phyloP scores from a whole-genome alignment of 2,329 filamentous ascomycete species.

The Coniochaeta hoffmannii region DNA sequence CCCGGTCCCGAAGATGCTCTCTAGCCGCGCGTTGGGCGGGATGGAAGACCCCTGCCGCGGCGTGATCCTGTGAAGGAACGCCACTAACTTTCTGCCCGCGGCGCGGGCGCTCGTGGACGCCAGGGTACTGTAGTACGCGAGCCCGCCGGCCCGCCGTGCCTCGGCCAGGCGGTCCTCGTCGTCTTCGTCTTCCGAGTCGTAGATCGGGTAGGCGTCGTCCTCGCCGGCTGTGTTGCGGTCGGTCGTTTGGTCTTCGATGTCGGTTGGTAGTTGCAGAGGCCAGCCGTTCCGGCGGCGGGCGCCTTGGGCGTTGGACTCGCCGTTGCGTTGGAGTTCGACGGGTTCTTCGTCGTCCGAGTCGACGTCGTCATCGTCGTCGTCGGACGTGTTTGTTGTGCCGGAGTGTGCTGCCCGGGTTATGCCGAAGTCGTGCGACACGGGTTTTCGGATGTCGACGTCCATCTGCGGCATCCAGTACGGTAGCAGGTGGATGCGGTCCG shows the following conservation, averaged over 20 bases:
- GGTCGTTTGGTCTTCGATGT: conserved; percentile 78
- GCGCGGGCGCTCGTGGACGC: conserved; percentile 35
- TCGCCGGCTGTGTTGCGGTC: conserved; percentile 49
- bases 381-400: conserved; percentile 69
- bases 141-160: conserved; percentile 68
- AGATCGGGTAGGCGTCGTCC: conserved; percentile 76
- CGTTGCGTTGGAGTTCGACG: conserved; percentile 15
- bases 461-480: conserved; percentile 99
- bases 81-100: conserved; percentile 33
- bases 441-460: conserved; percentile 95
- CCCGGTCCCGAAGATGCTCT: conserved; percentile 45
- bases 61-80: conserved; percentile 40
- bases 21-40: conserved; percentile 46
- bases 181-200: conserved; percentile 84
- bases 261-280: conserved; percentile 39
- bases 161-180: conserved; percentile 72
- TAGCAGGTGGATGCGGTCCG: conserved; percentile 76
- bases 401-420: conserved; percentile 75
- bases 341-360: conserved; percentile 59
- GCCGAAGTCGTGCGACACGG: conserved; percentile 79
- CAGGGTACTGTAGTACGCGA: conserved; percentile 63
- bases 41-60: conserved; percentile 50
- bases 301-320: conserved; percentile 30
- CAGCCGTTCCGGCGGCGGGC: conserved; percentile 6
- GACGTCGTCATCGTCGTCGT: conserved; percentile 62